phyloP scores from a whole-genome alignment of 768 basidiomycete genomes.

The Amanita molliuscula region DNA sequence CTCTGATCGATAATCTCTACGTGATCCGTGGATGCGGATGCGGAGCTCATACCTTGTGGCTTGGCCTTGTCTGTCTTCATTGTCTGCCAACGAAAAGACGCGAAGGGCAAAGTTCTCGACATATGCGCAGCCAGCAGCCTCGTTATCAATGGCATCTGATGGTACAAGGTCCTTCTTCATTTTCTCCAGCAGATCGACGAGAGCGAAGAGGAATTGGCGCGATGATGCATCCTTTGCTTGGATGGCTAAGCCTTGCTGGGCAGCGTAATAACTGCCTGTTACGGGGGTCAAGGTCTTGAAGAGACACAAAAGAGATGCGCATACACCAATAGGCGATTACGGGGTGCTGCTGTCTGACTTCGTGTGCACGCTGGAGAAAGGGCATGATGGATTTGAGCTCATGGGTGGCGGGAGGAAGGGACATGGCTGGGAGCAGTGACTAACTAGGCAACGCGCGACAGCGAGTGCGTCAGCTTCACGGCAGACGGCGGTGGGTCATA shows the following conservation, averaged over 20 bases:
- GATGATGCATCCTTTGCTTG: slow-evolving; percentile 57
- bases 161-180: slow-evolving; percentile 68
- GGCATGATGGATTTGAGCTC: slow-evolving; percentile 63
- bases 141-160: slow-evolving; percentile 75
- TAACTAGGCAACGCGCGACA: neutral
- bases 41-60: slow-evolving; percentile 52
- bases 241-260: slow-evolving; percentile 74
- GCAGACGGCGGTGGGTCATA: neutral
- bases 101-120: slow-evolving; percentile 92
- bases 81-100: slow-evolving; percentile 84
- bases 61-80: slow-evolving; percentile 74
- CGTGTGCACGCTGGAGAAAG: slow-evolving; percentile 84
- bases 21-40: neutral
- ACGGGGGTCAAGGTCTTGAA: slow-evolving; percentile 4
- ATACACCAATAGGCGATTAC: slow-evolving; percentile 94
- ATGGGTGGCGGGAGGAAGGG: slow-evolving; percentile 47
- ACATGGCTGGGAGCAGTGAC: slow-evolving; percentile 14
- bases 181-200: slow-evolving; percentile 70
- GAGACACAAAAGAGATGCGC: slow-evolving; percentile 17
- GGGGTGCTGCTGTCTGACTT: slow-evolving; percentile 74
- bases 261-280: slow-evolving; percentile 84
- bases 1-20: slow-evolving; percentile 30
- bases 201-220: slow-evolving; percentile 56
- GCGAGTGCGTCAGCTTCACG: neutral
- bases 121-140: slow-evolving; percentile 76